Conservation (phyloP, 441 rosid genomes). For the Theobroma grandiflorum region DNA sequence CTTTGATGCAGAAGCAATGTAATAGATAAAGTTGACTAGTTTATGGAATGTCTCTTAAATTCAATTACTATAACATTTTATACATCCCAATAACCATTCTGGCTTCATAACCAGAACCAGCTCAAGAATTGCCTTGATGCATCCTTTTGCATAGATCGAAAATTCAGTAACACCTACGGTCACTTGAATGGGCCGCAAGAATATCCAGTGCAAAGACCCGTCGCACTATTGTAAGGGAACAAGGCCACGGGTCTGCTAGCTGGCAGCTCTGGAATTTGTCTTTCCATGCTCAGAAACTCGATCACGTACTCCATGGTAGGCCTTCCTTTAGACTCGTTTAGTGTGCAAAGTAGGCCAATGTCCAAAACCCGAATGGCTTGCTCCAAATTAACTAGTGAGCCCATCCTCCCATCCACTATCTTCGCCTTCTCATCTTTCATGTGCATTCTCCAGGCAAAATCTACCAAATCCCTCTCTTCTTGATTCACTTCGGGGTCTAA, state of each 20-base stretch:
- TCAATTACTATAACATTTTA: not conserved
- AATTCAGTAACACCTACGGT: constrained; percentile 1
- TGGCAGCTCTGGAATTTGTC: constrained; percentile 45
- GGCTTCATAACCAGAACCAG: not conserved
- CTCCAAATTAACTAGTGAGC: constrained; percentile 45
- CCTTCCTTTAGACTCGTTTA: constrained; percentile 53
- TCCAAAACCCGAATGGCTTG: constrained; percentile 50
- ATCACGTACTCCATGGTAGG: constrained; percentile 49
- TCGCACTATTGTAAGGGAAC: constrained; percentile 55
- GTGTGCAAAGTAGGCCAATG: constrained; percentile 52
- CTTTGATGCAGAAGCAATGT: too few species aligned
- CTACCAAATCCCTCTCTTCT: constrained; percentile 52
- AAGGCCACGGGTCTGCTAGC: constrained; percentile 42
- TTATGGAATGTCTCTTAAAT: not conserved
- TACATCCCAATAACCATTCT: not conserved
- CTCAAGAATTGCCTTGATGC: not conserved
- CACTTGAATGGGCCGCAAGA: constrained; percentile 51
- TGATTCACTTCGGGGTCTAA: constrained; percentile 31
- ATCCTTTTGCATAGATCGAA: not conserved
- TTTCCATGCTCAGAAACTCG: constrained; percentile 37
- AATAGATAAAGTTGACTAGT: not conserved
- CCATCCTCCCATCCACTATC: constrained; percentile 56
- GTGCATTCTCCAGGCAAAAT: constrained; percentile 56
- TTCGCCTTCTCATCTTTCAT: constrained; percentile 42
- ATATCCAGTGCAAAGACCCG: constrained; percentile 46